Conservation (phyloP, 129 eudicot genomes). For the Cynara cardunculus region DNA sequence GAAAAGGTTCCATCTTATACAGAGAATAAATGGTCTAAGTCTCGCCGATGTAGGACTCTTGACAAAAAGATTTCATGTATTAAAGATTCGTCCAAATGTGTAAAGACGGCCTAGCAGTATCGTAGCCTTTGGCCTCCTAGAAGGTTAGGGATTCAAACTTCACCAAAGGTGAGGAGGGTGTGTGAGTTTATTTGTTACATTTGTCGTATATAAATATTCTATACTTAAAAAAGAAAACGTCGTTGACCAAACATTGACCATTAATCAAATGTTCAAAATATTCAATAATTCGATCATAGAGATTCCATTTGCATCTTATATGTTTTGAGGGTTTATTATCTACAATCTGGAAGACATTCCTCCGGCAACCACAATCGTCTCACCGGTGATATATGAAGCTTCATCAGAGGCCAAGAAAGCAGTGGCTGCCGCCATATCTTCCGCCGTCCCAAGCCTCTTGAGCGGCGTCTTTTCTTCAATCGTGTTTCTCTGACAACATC, state of each 20-base stretch:
- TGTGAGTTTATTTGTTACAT: too few relatives aligned
- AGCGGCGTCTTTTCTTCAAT: slow-evolving; percentile 50
- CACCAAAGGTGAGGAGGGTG: too few relatives aligned
- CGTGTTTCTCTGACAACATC: slow-evolving; percentile 42
- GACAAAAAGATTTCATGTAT: too few relatives aligned
- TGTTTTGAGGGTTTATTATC: background rate
- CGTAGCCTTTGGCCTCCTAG: too few relatives aligned
- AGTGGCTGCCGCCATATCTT: slow-evolving; percentile 85
- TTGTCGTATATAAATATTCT: too few relatives aligned
- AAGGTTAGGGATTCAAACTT: too few relatives aligned
- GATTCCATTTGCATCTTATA: background rate
- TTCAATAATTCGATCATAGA: background rate
- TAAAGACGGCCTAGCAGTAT: too few relatives aligned
- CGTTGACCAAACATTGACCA: background rate
- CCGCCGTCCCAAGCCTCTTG: slow-evolving; percentile 83
- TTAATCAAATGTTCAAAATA: background rate
- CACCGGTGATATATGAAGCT: slow-evolving; percentile 87
- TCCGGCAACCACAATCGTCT: slow-evolving; percentile 87
- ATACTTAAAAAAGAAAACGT: background rate
- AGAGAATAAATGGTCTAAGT: too few relatives aligned
- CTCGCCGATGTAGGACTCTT: too few relatives aligned
- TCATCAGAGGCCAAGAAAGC: slow-evolving; percentile 92
- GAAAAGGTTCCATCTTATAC: too few relatives aligned
- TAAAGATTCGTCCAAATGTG: background rate
- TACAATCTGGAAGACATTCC: slow-evolving; percentile 82